These are phyloP conservation scores for Salix dunnii DNA, from an alignment of 345 rosid genomes.

Conservation along the genomic window DNA sequence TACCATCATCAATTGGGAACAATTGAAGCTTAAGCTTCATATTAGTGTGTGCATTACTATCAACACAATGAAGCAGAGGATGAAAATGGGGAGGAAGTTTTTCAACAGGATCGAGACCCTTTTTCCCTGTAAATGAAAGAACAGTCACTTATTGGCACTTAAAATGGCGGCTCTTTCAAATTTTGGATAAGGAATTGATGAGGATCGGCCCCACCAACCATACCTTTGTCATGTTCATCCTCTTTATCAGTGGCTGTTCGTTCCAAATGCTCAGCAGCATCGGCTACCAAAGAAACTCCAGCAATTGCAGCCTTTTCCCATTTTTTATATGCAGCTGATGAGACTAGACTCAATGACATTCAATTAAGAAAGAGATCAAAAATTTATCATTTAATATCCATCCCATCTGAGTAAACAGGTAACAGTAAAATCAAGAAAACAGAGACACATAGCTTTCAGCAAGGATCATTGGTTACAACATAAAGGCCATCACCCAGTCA, in stretches of 20 bases:
- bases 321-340: slow-evolving; percentile 70
- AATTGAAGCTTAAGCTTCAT: slow-evolving; percentile 89
- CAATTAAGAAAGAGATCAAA: slow-evolving; percentile 9
- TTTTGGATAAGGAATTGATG: slow-evolving; percentile 18
- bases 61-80: slow-evolving; percentile 49
- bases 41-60: slow-evolving; percentile 43
- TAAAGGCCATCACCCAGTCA: not conserved
- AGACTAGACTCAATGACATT: slow-evolving; percentile 38
- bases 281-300: slow-evolving; percentile 99
- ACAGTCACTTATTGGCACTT: slow-evolving; percentile 8
- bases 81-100: slow-evolving; percentile 40
- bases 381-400: not conserved
- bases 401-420: not conserved
- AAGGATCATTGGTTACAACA: not conserved
- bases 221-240: slow-evolving; percentile 47
- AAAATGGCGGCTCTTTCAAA: slow-evolving; percentile 11
- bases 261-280: slow-evolving; percentile 98
- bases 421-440: not conserved
- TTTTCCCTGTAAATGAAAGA: slow-evolving; percentile 38
- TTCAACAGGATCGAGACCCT: slow-evolving; percentile 36
- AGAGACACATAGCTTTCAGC: not conserved
- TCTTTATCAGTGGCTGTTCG: slow-evolving; percentile 53
- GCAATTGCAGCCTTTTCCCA: slow-evolving; percentile 99
- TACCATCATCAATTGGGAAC: slow-evolving; percentile 89
- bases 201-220: slow-evolving; percentile 26